These are phyloP conservation scores for Microbotryum saponariae DNA, from an alignment of 1,284 basidiomycete genomes.

Conservation along the genomic window DNA sequence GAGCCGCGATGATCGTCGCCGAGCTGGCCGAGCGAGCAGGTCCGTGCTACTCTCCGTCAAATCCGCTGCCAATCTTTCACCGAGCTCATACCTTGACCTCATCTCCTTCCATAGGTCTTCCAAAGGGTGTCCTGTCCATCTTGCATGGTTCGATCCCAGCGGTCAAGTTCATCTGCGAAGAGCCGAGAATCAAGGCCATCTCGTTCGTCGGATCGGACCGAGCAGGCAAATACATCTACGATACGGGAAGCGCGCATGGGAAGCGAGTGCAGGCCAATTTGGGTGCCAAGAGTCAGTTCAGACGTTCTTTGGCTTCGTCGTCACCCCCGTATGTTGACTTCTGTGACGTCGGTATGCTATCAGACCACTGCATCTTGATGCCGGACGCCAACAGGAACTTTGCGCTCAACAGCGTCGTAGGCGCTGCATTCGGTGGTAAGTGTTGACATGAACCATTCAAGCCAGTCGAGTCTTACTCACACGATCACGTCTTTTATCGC, in stretches of 20 bases:
- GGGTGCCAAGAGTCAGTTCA: conserved; percentile 69
- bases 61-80: background rate
- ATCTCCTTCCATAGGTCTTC: conserved; percentile 30
- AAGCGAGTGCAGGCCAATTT: conserved; percentile 94
- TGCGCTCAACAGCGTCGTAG: conserved; percentile 84
- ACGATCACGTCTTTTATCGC: background rate
- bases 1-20: conserved; percentile 94
- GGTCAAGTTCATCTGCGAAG: conserved; percentile 90
- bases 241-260: conserved; percentile 63
- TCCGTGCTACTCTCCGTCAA: conserved; percentile 16
- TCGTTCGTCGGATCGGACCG: conserved; percentile 95
- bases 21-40: conserved; percentile 82
- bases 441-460: background rate
- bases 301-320: background rate
- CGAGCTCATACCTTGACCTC: background rate
- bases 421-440: conserved; percentile 86
- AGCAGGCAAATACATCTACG: conserved; percentile 89
- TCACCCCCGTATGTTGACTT: background rate
- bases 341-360: background rate
- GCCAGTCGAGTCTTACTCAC: background rate
- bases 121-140: conserved; percentile 42
- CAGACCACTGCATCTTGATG: conserved; percentile 82
- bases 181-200: conserved; percentile 84
- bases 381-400: conserved; percentile 94
- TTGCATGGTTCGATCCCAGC: conserved; percentile 83